A percentile compares a stretch with the other conserved stretches of the same genome.
These are phyloP conservation scores for Phytopythium kandeliae DNA, from an alignment of 352 stramenopile species.

Conservation along the genomic window DNA sequence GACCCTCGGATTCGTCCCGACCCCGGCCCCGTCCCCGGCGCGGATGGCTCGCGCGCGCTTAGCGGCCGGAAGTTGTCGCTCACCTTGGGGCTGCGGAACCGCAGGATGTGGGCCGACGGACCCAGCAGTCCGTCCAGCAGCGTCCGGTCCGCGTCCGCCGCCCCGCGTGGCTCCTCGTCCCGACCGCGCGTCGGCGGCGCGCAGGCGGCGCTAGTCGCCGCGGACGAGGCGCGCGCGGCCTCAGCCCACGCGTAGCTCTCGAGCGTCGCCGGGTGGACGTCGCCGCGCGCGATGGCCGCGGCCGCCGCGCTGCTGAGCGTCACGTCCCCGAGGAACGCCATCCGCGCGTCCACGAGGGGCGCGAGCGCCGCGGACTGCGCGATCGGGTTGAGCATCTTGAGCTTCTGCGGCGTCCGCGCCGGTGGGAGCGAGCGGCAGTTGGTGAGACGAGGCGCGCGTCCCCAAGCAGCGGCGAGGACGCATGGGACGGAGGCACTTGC, in stretches of 20 bases:
- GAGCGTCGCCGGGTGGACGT: slow-evolving; percentile 62
- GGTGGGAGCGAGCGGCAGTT: too few species aligned
- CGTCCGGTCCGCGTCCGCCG: too few species aligned
- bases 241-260: slow-evolving; percentile 75
- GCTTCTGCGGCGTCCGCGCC: too few species aligned
- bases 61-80: slow-evolving; percentile 72
- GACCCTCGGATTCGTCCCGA: too few species aligned
- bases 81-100: slow-evolving; percentile 76
- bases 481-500: slow-evolving; percentile 15
- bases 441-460: too few species aligned
- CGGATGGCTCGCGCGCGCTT: slow-evolving; percentile 11
- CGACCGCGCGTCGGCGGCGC: too few species aligned
- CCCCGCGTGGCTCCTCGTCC: too few species aligned
- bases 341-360: slow-evolving; percentile 37
- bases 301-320: slow-evolving; percentile 49
- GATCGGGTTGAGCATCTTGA: slow-evolving; percentile 76
- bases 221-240: slow-evolving; percentile 46
- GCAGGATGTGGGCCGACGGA: slow-evolving; percentile 61
- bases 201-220: slow-evolving; percentile 30
- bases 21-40: too few species aligned
- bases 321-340: slow-evolving; percentile 67
- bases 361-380: slow-evolving; percentile 50
- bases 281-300: slow-evolving; percentile 44
- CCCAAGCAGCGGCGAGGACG: too few species aligned
- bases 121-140: slow-evolving; percentile 67